Base-by-base conservation (phyloP, 2,329 filamentous ascomycete genomes). In the Pseudogymnoascus sp. region DNA sequence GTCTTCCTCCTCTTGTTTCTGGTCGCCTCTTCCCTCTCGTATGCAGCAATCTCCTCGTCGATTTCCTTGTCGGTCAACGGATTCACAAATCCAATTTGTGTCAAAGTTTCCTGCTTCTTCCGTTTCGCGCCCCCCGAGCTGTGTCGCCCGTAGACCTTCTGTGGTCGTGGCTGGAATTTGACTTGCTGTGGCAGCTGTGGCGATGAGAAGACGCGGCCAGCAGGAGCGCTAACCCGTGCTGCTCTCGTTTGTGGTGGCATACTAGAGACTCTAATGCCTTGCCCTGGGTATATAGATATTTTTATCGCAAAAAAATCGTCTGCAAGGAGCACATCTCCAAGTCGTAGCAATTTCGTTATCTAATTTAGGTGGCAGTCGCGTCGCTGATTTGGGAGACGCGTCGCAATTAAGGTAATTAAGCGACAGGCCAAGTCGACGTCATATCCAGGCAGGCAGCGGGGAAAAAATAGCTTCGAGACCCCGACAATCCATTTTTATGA, bases 311-410 rank as follows among this genome's bases (percentile, higher is more conserved):
- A 33, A 33, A 55, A 21, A n/a, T 8, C 48, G n/a, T 21, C 10
- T 55, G n/a, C 10, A 3, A 33, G 48, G 18, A 13, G 48, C 29
- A 29, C n/a, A 52, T 55, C 48, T 29, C n/a, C 48, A 33, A 21
- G 48, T 55, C 29, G 29, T 33, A 55, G 40, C 25, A 58, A 61
- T 31, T n/a, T 36, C 29, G 35, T 8, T 48, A n/a, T 36, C n/a
- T 42, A 58, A 9, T 3, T 4, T 31, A 31, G 21, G 31, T 42
- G 13, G 25, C 29, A 52, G 42, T 61, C 35, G 59, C 59, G 59
- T 45, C 39, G n/a, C 21, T 61, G 48, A 29, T 39, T 59, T 27
- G 58, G 58, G 58, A 59, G 58, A 59, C 58, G 58, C 58, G 58
- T 59, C 5, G 15, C 13, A 55, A 31, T 55, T 55, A 18, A 55